These are phyloP conservation scores for Piromyces sp. DNA, from an alignment of 192 early-diverging fungal genomes.

Conservation along the genomic window DNA sequence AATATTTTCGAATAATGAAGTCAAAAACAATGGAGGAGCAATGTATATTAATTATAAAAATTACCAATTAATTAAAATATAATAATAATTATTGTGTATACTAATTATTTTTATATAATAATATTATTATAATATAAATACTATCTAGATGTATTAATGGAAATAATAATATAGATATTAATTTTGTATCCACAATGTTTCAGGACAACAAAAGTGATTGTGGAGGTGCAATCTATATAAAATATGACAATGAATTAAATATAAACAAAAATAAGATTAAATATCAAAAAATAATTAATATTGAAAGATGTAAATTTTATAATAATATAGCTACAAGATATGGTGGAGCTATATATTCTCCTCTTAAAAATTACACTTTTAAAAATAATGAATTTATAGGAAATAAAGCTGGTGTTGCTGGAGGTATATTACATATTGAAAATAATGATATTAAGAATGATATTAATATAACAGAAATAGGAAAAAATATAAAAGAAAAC, in stretches of 20 bases:
- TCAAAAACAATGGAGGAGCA: neutral
- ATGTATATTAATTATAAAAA: no score
- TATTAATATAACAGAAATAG: neutral
- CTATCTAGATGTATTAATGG: neutral
- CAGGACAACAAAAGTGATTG: neutral
- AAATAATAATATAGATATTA: neutral
- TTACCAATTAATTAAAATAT: no score
- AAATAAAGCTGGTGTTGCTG: neutral
- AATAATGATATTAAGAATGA: neutral
- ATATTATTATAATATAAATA: no score
- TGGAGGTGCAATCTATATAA: neutral
- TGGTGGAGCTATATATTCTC: neutral
- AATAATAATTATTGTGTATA: no score
- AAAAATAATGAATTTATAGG: neutral
- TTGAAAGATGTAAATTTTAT: neutral
- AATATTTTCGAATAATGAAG: neutral
- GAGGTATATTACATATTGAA: neutral
- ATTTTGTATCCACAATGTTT: neutral
- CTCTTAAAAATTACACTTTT: neutral
- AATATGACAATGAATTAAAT: neutral
- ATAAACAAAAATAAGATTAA: neutral
- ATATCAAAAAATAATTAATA: neutral
- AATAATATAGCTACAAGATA: neutral
- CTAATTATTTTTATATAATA: no score
- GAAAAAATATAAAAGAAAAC: neutral